phyloP scores from a whole-genome alignment of 176 grass and related monocot species.

The Ampelocalamus luodianensis region DNA sequence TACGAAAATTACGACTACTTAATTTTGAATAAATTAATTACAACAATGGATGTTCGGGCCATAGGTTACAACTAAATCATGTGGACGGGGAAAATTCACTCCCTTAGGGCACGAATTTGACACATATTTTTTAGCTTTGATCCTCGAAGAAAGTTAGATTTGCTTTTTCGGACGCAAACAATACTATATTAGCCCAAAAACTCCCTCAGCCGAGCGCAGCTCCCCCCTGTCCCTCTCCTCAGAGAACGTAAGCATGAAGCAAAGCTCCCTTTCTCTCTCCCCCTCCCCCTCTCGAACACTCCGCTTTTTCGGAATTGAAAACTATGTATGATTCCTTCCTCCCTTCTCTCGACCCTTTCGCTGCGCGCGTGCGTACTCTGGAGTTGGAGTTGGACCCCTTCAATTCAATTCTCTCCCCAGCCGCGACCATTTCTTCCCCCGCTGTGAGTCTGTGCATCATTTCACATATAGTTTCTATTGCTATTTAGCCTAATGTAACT shows the following conservation, averaged over 20 bases:
- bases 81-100: too few relatives aligned
- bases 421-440: conserved; percentile 21
- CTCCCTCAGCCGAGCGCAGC: too few relatives aligned
- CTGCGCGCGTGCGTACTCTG: conserved; percentile 23
- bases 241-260: conserved; percentile 38
- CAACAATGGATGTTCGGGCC: too few relatives aligned
- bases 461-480: not conserved
- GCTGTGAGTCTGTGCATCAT: too few relatives aligned
- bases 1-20: too few relatives aligned
- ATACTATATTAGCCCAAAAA: too few relatives aligned
- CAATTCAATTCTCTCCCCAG: not conserved
- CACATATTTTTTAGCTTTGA: too few relatives aligned
- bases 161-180: too few relatives aligned
- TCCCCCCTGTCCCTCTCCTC: not conserved
- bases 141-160: too few relatives aligned
- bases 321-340: not conserved
- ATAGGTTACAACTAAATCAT: too few relatives aligned
- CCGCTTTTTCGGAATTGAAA: not conserved
- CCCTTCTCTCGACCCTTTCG: conserved; percentile 1
- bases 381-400: conserved; percentile 25
- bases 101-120: too few relatives aligned
- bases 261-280: not conserved
- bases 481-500: not conserved
- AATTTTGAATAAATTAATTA: too few relatives aligned
- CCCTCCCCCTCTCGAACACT: not conserved